These are phyloP conservation scores for Phytophthora quininea DNA, from an alignment of 352 stramenopile genomes.

Conservation along the genomic window DNA sequence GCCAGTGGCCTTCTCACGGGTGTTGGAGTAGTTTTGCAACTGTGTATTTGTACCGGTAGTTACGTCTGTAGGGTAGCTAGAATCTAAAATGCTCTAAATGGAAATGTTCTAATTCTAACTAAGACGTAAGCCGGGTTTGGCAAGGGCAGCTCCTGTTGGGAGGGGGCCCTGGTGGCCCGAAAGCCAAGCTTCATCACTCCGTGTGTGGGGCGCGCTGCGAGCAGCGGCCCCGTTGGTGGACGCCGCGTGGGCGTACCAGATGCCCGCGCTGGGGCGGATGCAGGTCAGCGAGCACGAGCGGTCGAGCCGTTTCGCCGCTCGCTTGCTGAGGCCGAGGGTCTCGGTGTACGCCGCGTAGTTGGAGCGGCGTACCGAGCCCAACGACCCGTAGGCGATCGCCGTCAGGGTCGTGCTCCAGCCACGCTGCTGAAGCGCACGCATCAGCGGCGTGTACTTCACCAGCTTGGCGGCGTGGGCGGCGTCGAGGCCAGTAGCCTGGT, in stretches of 20 bases:
- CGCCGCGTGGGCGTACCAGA: not conserved
- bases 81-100: too few species aligned
- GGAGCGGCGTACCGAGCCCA: not conserved
- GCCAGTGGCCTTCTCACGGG: constrained; percentile 79
- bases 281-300: not conserved
- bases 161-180: constrained; percentile 10
- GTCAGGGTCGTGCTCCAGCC: constrained; percentile 16
- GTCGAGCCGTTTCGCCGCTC: constrained; percentile 9
- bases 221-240: not conserved
- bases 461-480: not conserved
- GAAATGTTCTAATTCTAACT: too few species aligned
- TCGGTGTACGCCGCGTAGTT: constrained; percentile 3
- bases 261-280: not conserved
- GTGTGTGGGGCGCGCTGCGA: not conserved
- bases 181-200: not conserved
- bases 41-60: not conserved
- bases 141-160: not conserved
- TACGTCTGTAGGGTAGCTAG: constrained; percentile 49
- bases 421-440: constrained; percentile 1
- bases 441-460: not conserved
- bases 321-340: constrained; percentile 4
- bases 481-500: not conserved
- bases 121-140: not conserved
- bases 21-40: constrained; percentile 83
- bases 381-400: constrained; percentile 12